Percentiles rank a stretch among this genome's conserved stretches.
phyloP scores from a whole-genome alignment of 495 filamentous ascomycete genomes.

The Podospora australis region DNA sequence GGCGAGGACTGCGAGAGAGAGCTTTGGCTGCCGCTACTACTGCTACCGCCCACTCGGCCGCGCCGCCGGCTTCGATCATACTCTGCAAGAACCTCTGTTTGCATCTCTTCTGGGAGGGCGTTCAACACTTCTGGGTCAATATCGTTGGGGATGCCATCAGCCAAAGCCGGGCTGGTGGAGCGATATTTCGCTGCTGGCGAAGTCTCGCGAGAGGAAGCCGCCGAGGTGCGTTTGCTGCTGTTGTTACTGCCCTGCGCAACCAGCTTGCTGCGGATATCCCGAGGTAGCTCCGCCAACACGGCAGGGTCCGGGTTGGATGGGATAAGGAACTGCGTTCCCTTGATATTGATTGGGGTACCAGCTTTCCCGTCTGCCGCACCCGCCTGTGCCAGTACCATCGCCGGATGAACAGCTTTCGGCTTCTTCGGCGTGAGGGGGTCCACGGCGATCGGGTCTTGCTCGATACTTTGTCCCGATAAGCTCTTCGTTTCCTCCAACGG shows the following conservation, averaged over 20 bases:
- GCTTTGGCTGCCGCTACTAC: conserved; percentile 25
- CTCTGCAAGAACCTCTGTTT: conserved; percentile 67
- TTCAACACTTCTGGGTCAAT: conserved; percentile 68
- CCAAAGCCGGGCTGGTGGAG: conserved; percentile 35
- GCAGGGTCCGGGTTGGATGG: conserved; percentile 70
- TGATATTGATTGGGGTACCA: conserved; percentile 63
- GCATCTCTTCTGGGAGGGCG: conserved; percentile 75
- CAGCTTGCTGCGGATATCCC: conserved; percentile 72
- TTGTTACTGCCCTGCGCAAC: conserved; percentile 23
- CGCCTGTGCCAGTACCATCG: conserved; percentile 47
- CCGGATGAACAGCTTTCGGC: conserved; percentile 48
- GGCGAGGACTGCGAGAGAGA: conserved; percentile 54
- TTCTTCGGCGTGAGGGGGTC: conserved; percentile 62
- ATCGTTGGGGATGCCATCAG: conserved; percentile 39
- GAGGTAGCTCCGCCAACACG: conserved; percentile 69
- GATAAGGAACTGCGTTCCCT: conserved; percentile 83
- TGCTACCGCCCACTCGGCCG: neutral
- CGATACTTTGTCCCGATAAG: conserved; percentile 1
- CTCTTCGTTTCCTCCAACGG: conserved; percentile 8
- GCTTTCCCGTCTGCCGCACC: conserved; percentile 52
- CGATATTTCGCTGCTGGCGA: conserved; percentile 23
- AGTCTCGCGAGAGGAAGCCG: conserved; percentile 17
- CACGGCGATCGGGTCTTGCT: conserved; percentile 43
- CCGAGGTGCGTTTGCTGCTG: conserved; percentile 26
- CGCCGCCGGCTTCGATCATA: conserved; percentile 40